Base-by-base conservation (phyloP, 495 filamentous ascomycete species). In the Aspergillus cristatus region DNA sequence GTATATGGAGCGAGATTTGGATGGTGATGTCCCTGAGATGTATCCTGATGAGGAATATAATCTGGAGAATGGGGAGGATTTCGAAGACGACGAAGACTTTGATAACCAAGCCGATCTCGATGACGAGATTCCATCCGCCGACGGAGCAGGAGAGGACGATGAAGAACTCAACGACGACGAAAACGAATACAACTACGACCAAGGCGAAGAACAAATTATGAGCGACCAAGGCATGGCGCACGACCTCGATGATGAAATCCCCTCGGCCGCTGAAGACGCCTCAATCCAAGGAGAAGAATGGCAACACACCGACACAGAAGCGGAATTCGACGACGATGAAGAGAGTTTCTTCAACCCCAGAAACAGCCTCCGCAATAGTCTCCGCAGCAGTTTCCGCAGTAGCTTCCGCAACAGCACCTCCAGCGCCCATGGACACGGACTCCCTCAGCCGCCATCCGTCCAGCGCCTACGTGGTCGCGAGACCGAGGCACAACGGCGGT, bases 281-380 rank as follows among this genome's bases (percentile, higher is more conserved):
- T 52, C 41, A 6, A 55, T 51, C 13, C 48, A 62, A 34, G 56
- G 57, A 33, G 66, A 57, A n/a, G 62, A 67, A 50, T 71, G 67
- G 67, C 67, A 71, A 42, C 86, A 94, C 49, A 94, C 86, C 14
- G 86, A 94, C 60, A 86, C 84, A 6, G 85, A 90, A 45, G 73
- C 70, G n/a, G 77, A 80, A 39, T 58, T 83, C 14, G 73, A 72
- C 20, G 68, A 55, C 12, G 46, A 55, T n/a, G 48, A 64, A 8
- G 32, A 52, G n/a, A 55, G 50, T 43, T 49, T 53, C 24, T 33
- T n/a, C n/a, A 76, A 79, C 38, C 57, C 82, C 14, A 72, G 72
- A 17, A 67, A 68, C 17, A 45, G 54, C n/a, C 47, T 63, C 8
- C 32, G 50, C n/a, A 57, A 50, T 40, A 50, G 51, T 22, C 33